Base-by-base conservation (phyloP, 371 early-diverging fungal genomes). In the Batkoa obscura region DNA sequence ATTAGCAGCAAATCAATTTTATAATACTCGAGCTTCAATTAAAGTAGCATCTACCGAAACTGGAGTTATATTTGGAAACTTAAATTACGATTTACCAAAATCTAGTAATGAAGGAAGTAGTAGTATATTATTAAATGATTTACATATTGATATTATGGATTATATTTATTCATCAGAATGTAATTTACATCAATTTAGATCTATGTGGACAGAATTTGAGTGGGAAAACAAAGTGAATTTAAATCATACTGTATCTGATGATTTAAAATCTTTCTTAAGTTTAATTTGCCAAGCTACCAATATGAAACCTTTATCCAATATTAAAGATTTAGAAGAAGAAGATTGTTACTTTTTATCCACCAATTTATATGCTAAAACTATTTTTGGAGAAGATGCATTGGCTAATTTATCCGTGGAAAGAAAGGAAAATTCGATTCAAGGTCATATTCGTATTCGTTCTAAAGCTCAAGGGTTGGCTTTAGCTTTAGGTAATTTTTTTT, bases 221-320 rank as follows among this genome's bases (percentile, higher is more conserved):
- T 97, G 98, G 98, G 98, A 97, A 68, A 97, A 97, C 77, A 94
- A 94, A 78, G 90, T 97, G 62, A 88, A 87, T 58, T 91, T 94
- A 51, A 85, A 84, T 31, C 23, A 23, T 23, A 41, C 30, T 6
- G 4, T 8, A 5, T 33, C 50, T 57, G 86, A 84, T 42, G 87
- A 91, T 59, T 68, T 94, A 55, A 75, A 80, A 62, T 72, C 65
- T 37, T 94, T 90, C 65, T 74, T 96, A 13, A 69, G 84, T 45
- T 92, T 91, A 64, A 84, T 96, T 54, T 81, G 90, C 82, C 81
- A 84, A 60, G 81, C 84, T 1, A 94, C 98, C 55, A 94, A 95
- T 67, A 89, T 95, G 92, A 80, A 78, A 45, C 93, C 94, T 64
- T 68, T 97, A 58, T 94, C 92, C 13, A 93, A 94, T 6, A 88